phyloP scores from a whole-genome alignment of 2,329 filamentous ascomycete genomes.

The Penicillium griseofulvum region DNA sequence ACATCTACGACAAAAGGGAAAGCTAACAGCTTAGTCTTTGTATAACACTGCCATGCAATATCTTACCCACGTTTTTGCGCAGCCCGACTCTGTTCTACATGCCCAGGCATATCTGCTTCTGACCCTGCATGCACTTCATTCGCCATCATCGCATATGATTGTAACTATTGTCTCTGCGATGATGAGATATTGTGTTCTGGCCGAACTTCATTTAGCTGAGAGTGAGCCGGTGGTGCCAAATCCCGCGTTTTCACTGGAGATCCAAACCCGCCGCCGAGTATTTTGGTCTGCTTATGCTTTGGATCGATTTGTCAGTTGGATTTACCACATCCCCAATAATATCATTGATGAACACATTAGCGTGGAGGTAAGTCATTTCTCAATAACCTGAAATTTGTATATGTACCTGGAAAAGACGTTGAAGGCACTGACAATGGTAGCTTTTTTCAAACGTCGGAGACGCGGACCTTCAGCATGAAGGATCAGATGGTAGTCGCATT shows the following conservation, averaged over 20 bases:
- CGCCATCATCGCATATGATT: conserved; percentile 17
- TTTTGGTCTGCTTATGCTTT: conserved; percentile 20
- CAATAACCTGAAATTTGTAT: too few relatives aligned
- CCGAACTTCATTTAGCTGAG: conserved; percentile 12
- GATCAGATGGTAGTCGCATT: neutral
- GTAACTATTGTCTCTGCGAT: conserved; percentile 15
- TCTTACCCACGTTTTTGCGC: conserved; percentile 8
- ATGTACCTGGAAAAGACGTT: too few relatives aligned
- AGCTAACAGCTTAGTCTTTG: conserved; percentile 3
- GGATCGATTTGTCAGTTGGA: conserved; percentile 18
- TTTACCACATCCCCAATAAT: conserved; percentile 18
- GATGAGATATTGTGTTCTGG: conserved; percentile 17
- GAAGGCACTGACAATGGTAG: conserved; percentile 1
- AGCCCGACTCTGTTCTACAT: conserved; percentile 9
- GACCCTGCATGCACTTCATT: conserved; percentile 18
- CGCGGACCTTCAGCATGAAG: conserved; percentile 2
- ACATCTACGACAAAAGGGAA: neutral
- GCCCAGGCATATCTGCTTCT: conserved; percentile 17
- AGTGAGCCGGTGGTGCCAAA: conserved; percentile 7
- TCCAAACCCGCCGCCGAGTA: conserved; percentile 17
- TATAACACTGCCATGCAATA: conserved; percentile 13
- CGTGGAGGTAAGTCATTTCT: conserved; percentile 6
- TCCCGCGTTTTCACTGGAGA: conserved; percentile 4
- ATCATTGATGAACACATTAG: conserved; percentile 15
- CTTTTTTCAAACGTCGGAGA: conserved; percentile 17